Percentiles rank a stretch among this genome's conserved stretches.
Conservation (phyloP, 805 yeast species). For the Trichomonascus vanleenenianus region DNA sequence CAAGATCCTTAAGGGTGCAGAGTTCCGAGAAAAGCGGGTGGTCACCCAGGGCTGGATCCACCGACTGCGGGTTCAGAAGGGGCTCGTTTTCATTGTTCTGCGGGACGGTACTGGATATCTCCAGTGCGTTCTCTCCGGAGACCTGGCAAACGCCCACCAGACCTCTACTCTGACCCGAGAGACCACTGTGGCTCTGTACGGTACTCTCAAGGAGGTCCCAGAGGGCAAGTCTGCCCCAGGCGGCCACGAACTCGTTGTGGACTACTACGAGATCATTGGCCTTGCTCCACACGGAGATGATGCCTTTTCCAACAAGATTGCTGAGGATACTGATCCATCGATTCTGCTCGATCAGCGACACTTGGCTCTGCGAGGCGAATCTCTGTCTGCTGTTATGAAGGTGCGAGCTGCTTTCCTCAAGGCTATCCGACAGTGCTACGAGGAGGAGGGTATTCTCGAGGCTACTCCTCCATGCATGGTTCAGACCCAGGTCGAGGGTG, state of each 20-base stretch:
- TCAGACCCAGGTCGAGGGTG: constrained; percentile 99
- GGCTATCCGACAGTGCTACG: constrained; percentile 68
- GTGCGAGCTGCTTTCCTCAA: constrained; percentile 78
- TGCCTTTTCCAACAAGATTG: constrained; percentile 87
- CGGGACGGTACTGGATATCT: constrained; percentile 93
- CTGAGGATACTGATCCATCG: constrained; percentile 91
- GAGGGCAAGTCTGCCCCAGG: constrained; percentile 98
- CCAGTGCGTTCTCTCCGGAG: constrained; percentile 84
- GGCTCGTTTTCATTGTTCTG: constrained; percentile 78
- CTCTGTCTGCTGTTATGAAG: constrained; percentile 85
- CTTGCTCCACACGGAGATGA: constrained; percentile 96
- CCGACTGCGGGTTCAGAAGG: constrained; percentile 88
- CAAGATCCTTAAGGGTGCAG: constrained; percentile 53
- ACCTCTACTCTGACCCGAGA: constrained; percentile 84
- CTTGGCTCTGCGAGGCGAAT: constrained; percentile 92
- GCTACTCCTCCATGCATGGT: constrained; percentile 99
- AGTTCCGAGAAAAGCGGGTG: constrained; percentile 60
- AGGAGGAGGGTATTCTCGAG: constrained; percentile 70
- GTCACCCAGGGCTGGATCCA: constrained; percentile 92
- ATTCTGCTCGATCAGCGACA: constrained; percentile 91
- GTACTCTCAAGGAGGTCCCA: constrained; percentile 75
- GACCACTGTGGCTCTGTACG: constrained; percentile 72
- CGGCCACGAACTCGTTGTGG: constrained; percentile 88
- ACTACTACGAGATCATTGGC: constrained; percentile 82
- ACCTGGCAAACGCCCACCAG: constrained; percentile 82